Evolutionary conservation across 2,329 filamentous ascomycete species (phyloP), one percentile per base, ranked within the genome.

Genomic region (Scolecobasidium constrictum): DNA sequence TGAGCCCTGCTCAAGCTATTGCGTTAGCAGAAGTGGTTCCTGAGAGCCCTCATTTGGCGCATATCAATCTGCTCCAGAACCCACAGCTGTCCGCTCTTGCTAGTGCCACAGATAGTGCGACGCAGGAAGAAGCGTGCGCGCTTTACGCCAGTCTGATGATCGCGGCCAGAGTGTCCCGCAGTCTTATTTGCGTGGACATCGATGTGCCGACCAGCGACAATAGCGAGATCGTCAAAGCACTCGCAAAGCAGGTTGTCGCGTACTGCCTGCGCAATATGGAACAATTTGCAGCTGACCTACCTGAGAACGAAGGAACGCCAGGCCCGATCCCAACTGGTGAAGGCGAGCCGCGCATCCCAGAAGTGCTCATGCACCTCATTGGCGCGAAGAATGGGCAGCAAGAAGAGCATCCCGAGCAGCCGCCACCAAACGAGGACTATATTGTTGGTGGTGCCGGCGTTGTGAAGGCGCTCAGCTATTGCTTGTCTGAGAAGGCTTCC

Each of bases 371-470:
- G 48, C 86, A 94, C 57, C 76, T 96, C 34, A 84, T 95, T 22
- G 88, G 88, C 4, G 78, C 81, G 36, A 75, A 81, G 17, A 71
- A 42, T n/a, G 38, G 37, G 11, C 43, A 36, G 7, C 16, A 31
- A 13, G 35, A 28, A 16, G 15, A 18, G 15, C 12, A 18, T 20
- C 9, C 19, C 12, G 45, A 77, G 35, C 77, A 81, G 3, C 70
- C 79, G 9, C 82, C 86, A 5, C 84, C 87, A 0, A 86, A 94
- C 50, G 83, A 94, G 46, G 86, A 95, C 59, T 96, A 96, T 61
- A 87, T 96, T 35, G 92, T 96, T 53, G 88, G 90, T 16, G 90
- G 90, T 13, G 94, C 87, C 1, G 92, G 90, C 19, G 86, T 98
- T 2, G 90, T 94, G 38, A 95, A 94, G 64, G 92, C 92, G 4